Base-by-base conservation (phyloP, 1,139 yeast genomes). In the Zygosaccharomyces sapae region DNA sequence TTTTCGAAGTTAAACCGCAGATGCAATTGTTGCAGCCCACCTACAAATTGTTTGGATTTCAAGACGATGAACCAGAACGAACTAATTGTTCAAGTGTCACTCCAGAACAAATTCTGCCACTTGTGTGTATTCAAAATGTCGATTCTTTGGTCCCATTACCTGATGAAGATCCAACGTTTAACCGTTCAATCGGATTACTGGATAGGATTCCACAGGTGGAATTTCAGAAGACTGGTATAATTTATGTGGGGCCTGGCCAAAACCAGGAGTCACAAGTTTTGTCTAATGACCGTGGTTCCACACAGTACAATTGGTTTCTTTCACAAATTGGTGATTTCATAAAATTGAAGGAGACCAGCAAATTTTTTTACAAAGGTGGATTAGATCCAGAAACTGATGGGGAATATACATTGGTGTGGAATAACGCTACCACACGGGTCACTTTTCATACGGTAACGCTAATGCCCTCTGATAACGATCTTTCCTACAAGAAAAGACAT, bases 141-240 rank as follows among this genome's bases (percentile, higher is more conserved):
- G 40, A 38, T n/a, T 9, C 34, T 3, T 33, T 45, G 29, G n/a
- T 45, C 16, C 47, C 43, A 29, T 24, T 47, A 9, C 50, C 50
- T 13, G 37, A 47, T 35, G 33, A 38, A 19, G 46, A 34, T 33
- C 27, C 39, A 12, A 24, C 40, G 16, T 42, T 49, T 34, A 42
- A 36, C 7, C 71, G 95, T 36, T 86, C 92, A 0, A 61, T 88
- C 25, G 66, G 76, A 2, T 75, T 83, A 4, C 71, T 88, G 51
- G 96, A 88, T 61, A 68, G 90, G 16, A 80, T 86, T 1, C 95
- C 96, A 0, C 81, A 83, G 7, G 86, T 85, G 8, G 86, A 83
- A 45, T 83, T 83, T 56, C 89, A 83, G 64, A 88, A 87, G 62
- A 77, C 85, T 35, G 96, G 96, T 0, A 70, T 88, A 12, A 58